Base-by-base conservation (phyloP, 257 asterid genomes). In the Cruciata laevipes region DNA sequence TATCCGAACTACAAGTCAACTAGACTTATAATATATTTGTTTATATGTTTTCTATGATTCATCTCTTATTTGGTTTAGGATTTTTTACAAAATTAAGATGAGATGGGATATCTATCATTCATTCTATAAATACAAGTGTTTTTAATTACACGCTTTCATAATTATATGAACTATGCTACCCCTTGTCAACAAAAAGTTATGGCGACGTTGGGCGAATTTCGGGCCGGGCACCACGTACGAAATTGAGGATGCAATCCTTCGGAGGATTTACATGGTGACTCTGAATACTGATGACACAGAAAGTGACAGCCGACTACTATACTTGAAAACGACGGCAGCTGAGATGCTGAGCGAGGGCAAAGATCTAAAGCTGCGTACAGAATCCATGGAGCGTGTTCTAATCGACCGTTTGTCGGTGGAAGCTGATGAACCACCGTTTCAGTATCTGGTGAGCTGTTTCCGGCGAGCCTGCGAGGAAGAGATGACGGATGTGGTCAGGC, bases 271-370 rank as follows among this genome's bases (percentile, higher is more conserved):
- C 67, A 80, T 88, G 2, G 87, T 94, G 1, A 77, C 93, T n/a
- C 81, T 87, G 55, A 64, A 78, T 62, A 7, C 0, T 7, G 96
- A 90, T 83, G 82, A 90, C 35, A 82, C 83, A 90, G 87, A 27
- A 32, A 32, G 7, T 65, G 99, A 93, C 75, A 75, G 85, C 1
- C 80, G 90, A 42, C 58, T 83, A 33, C 96, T 80, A 25, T 90
- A 84, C 57, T 75, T 90, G 38, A 93, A 90, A 74, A 74, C 79
- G 83, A 71, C 96, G 6, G 99, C 99, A 2, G 96, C 95, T 1
- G 97, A 94, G 84, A 70, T 93, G 61, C 59, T 93, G 68, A 88
- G 95, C 72, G 97, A 94, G 83, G 95, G 91, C 0, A 88, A 78
- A 73, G 92, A 84, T 30, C 81, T 88, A 70, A 83, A 67, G 61